These are phyloP conservation scores for Cystofilobasidium macerans DNA, from an alignment of 768 basidiomycete genomes.

Conservation along the genomic window DNA sequence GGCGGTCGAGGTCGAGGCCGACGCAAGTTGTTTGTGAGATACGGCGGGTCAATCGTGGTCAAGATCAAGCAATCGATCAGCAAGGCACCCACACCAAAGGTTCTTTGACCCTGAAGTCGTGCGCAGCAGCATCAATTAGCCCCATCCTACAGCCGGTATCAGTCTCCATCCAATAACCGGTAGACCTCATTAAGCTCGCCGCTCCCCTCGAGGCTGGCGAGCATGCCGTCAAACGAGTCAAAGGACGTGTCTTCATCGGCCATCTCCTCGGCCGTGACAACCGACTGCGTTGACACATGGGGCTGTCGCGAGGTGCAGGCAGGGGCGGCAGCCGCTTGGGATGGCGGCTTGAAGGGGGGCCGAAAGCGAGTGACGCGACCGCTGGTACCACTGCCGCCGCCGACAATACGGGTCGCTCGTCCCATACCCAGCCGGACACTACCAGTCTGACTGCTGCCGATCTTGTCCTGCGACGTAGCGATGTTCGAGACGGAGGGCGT, in stretches of 20 bases:
- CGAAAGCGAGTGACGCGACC: background rate
- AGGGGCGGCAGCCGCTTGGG: background rate
- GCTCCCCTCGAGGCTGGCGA: background rate
- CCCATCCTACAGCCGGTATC: background rate
- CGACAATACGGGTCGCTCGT: background rate
- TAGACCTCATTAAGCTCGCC: background rate
- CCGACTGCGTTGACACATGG: background rate
- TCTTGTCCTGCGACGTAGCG: background rate
- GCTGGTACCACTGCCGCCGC: background rate
- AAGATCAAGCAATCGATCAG: too few species aligned
- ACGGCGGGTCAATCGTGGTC: too few species aligned
- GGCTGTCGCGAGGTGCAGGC: background rate
- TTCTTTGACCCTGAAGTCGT: background rate
- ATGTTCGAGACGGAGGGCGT: too few species aligned
- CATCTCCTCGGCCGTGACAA: background rate
- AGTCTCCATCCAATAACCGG: background rate
- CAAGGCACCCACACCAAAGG: too few species aligned
- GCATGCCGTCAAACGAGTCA: slow-evolving; percentile 1
- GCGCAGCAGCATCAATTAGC: background rate
- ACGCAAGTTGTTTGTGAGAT: too few species aligned
- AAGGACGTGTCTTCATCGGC: background rate
- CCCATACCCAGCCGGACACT: background rate
- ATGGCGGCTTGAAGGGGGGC: background rate
- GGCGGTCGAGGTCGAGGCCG: too few species aligned
- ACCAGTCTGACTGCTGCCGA: background rate